These are phyloP conservation scores for Boletus pseudo-olivaceus DNA, from an alignment of 768 basidiomycete genomes.

Conservation along the genomic window DNA sequence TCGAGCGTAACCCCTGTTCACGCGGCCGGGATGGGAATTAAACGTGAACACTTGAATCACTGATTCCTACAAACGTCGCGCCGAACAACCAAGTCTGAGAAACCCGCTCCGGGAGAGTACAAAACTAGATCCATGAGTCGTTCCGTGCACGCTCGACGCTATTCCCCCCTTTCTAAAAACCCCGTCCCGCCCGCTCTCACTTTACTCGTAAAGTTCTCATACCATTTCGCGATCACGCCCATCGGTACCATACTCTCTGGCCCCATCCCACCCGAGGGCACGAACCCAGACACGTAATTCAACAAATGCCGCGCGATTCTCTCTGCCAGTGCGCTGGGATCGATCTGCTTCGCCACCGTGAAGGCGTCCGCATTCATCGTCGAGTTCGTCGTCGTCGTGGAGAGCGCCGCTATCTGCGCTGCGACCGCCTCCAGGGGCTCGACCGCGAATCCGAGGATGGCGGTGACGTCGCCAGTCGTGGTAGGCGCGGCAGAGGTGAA, in stretches of 20 bases:
- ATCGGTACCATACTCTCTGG: conserved; percentile 59
- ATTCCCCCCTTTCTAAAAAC: conserved; percentile 51
- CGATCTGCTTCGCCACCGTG: conserved; percentile 12
- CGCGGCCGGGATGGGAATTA: neutral
- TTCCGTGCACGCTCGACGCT: neutral
- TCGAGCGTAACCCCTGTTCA: neutral
- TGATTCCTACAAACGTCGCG: neutral
- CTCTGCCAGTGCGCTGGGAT: conserved; percentile 19
- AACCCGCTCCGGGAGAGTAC: neutral
- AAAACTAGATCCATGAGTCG: neutral
- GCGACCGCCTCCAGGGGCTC: conserved; percentile 68
- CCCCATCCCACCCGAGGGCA: conserved; percentile 39
- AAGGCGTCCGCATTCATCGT: conserved; percentile 11
- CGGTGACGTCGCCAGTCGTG: conserved; percentile 51
- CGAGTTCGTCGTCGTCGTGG: conserved; percentile 28
- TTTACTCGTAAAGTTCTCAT: conserved; percentile 62
- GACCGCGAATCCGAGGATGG: conserved; percentile 75
- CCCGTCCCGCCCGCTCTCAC: conserved; percentile 53
- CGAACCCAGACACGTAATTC: conserved; percentile 72
- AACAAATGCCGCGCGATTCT: conserved; percentile 61
- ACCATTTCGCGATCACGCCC: conserved; percentile 64
- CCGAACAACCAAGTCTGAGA: neutral
- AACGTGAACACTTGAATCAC: neutral
- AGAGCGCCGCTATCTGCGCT: conserved; percentile 50
- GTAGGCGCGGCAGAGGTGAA: conserved; percentile 28